Base-by-base conservation (phyloP, 805 yeast genomes). In the Ogataea salicorniae region DNA sequence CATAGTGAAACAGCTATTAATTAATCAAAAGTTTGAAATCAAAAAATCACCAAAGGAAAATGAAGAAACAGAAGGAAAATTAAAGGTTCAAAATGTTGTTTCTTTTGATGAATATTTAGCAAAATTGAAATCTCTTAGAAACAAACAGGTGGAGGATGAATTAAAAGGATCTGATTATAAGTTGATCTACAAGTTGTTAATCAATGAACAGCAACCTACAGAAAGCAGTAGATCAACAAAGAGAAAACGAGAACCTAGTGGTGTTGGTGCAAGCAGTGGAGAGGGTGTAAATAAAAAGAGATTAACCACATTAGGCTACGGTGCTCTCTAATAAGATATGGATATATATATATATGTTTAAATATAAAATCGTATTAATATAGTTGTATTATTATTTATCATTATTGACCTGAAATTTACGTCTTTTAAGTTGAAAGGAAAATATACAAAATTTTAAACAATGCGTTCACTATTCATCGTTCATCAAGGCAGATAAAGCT, bases 401-500 rank as follows among this genome's bases (percentile, higher is more conserved):
- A 26, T 26, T 26, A 26, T 26, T 26, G 31, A 26, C 4, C 31
- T 26, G 31, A 26, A 9, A 26, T 11, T 26, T 26, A 26, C 6
- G 31, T 26, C 6, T 26, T 26, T 26, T 26, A 1, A 9, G 9
- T 26, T 9, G 11, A 11, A 4, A 26, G 31, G 31, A 26, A 26
- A 26, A 26, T 26, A 26, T 26, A 26, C 31, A 26, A 26, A 26
- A 26, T 26, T 26, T 9, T 26, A 26, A 26, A 26, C 31, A 6
- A 26, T 2, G 4, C 6, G 11, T 9, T 23, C 4, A 26, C 20
- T 66, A 77, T 51, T 84, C 89, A 36, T 74, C 72, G 44, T 75
- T 73, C 18, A 89, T 61, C 46, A 91, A 63, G 1, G 95, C 79
- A 17, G 89, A 74, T 20, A 92, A 45, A 2, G 84, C 91, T 69